Evolutionary conservation across 345 rosid genomes (phyloP).

Genomic region (Lumnitzera littorea): DNA sequence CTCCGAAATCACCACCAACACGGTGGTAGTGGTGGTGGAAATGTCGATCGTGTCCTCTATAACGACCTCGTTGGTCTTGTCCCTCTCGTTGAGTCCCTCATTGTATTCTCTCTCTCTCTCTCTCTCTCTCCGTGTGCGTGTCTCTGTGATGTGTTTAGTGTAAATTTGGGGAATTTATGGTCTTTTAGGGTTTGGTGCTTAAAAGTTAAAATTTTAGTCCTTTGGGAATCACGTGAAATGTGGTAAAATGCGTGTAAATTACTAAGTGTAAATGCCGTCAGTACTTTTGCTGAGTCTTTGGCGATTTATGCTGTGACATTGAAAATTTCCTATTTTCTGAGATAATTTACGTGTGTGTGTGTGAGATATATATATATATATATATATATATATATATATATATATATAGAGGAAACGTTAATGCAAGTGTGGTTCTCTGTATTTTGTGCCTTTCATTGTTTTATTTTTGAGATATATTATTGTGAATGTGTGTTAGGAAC

Average conservation of each 20-base stretch:
- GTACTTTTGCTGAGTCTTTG: too few species aligned
- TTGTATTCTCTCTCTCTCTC: constrained; percentile 35
- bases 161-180: neutral
- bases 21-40: constrained; percentile 32
- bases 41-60: constrained; percentile 65
- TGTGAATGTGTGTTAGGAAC: constrained; percentile 38
- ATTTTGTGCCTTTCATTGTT: neutral
- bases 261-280: too few species aligned
- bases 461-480: neutral
- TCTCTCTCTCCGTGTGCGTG: neutral
- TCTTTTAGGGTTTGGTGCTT: neutral
- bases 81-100: constrained; percentile 86
- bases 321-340: too few species aligned
- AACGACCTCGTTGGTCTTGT: constrained; percentile 86
- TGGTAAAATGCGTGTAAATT: too few species aligned
- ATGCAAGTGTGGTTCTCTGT: neutral
- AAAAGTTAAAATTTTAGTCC: too few species aligned
- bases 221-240: too few species aligned
- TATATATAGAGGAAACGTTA: too few species aligned
- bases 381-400: too few species aligned
- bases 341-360: too few species aligned
- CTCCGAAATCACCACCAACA: constrained; percentile 16
- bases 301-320: too few species aligned
- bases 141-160: neutral
- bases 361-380: too few species aligned